Evolutionary conservation across 495 filamentous ascomycete species (phyloP).

Genomic region (Hypoxylon intermedium): DNA sequence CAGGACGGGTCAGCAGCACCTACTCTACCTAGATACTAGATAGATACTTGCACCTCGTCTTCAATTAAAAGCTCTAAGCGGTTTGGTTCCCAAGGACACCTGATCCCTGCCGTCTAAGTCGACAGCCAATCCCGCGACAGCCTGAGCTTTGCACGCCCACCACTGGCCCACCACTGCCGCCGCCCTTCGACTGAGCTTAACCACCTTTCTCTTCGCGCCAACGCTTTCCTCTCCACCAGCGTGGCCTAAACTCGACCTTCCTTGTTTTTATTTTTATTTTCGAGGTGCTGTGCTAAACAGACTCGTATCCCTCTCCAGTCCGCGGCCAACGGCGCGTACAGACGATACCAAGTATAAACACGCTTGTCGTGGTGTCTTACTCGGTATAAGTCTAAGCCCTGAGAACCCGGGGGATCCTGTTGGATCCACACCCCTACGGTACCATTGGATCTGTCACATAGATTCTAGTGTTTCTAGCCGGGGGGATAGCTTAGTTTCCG

Average conservation of each 20-base stretch:
- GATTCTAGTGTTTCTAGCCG: conserved; percentile 32
- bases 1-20: not conserved
- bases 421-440: conserved; percentile 34
- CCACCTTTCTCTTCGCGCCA: conserved; percentile 29
- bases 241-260: conserved; percentile 20
- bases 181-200: conserved; percentile 28
- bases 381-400: conserved; percentile 30
- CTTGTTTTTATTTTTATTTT: conserved; percentile 26
- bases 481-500: conserved; percentile 36
- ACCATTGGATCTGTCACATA: conserved; percentile 38
- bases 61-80: conserved; percentile 26
- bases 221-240: conserved; percentile 23
- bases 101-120: conserved; percentile 33
- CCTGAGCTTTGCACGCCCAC: conserved; percentile 28
- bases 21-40: conserved; percentile 4
- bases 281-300: not conserved
- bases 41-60: conserved; percentile 4
- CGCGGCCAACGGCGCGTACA: conserved; percentile 25
- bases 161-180: conserved; percentile 38
- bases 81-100: conserved; percentile 35
- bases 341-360: conserved; percentile 25
- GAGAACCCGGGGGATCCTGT: conserved; percentile 11
- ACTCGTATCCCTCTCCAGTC: conserved; percentile 6
- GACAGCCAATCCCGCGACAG: conserved; percentile 31
- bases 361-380: conserved; percentile 8